Percentiles rank a stretch among this genome's conserved stretches.
Evolutionary conservation across 2,329 filamentous ascomycete genomes (phyloP).

Genomic region (Sphaerulina vaccinii): DNA sequence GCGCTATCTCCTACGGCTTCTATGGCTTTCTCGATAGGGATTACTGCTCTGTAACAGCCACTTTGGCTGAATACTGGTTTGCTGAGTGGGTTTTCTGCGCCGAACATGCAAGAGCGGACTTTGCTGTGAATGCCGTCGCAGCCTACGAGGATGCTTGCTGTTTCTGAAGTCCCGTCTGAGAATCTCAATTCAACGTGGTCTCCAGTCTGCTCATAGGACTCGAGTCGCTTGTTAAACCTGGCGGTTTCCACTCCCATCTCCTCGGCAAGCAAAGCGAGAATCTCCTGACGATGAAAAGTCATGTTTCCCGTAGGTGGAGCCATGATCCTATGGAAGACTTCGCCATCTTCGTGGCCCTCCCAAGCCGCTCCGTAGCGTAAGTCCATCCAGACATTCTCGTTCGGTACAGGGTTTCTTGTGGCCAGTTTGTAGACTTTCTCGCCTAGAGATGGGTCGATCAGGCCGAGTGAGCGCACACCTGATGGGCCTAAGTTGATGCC

Average conservation of each 20-base stretch:
- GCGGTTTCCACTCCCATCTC: conserved; percentile 33
- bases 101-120: conserved; percentile 55
- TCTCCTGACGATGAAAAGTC: conserved; percentile 40
- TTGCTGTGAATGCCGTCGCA: conserved; percentile 65
- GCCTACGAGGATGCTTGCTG: conserved; percentile 54
- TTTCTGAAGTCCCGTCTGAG: conserved; percentile 46
- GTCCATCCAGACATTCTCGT: conserved; percentile 42
- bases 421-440: conserved; percentile 39
- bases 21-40: conserved; percentile 57
- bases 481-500: conserved; percentile 60
- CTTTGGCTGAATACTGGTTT: conserved; percentile 55
- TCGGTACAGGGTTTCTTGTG: conserved; percentile 40
- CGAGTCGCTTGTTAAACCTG: conserved; percentile 24
- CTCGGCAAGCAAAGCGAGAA: conserved; percentile 46
- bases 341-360: conserved; percentile 24
- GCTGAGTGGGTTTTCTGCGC: conserved; percentile 45
- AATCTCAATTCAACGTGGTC: conserved; percentile 40
- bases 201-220: conserved; percentile 10
- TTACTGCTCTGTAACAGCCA: conserved; percentile 60
- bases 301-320: conserved; percentile 32
- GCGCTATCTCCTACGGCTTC: conserved; percentile 31
- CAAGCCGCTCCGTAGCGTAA: conserved; percentile 39
- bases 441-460: conserved; percentile 56
- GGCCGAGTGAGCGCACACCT: conserved; percentile 92
- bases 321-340: conserved; percentile 32